Conservation (phyloP, 208 protist species). For the Zelonia costaricensis region DNA sequence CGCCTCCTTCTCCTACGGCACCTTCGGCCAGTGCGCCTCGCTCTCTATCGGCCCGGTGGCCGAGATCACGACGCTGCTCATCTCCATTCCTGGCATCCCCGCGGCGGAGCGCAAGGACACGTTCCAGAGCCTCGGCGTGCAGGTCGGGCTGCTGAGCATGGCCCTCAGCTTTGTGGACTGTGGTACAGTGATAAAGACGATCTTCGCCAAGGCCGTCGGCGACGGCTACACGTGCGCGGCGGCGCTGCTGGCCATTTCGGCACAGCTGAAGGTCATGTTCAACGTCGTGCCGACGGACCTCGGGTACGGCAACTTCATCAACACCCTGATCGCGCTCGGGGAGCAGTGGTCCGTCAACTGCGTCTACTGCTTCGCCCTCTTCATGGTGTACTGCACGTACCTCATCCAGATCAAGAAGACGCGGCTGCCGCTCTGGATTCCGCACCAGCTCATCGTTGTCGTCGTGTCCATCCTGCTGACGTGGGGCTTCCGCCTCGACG, state of each 20-base stretch:
- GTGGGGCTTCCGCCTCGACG: slow-evolving; percentile 30
- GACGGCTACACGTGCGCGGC: slow-evolving; percentile 64
- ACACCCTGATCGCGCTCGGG: slow-evolving; percentile 33
- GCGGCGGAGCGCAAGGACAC: slow-evolving; percentile 22
- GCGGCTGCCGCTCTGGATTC: slow-evolving; percentile 48
- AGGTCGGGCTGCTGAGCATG: slow-evolving; percentile 50
- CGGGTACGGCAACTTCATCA: slow-evolving; percentile 36
- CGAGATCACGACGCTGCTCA: slow-evolving; percentile 57
- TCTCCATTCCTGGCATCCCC: slow-evolving; percentile 44
- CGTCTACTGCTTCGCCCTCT: slow-evolving; percentile 50
- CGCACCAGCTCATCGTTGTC: slow-evolving; percentile 65
- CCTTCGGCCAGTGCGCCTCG: slow-evolving; percentile 43
- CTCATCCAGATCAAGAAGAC: slow-evolving; percentile 53
- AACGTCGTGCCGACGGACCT: slow-evolving; percentile 35
- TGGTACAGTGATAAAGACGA: slow-evolving; percentile 55
- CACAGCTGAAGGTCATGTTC: slow-evolving; percentile 57
- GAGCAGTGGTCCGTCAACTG: slow-evolving; percentile 25
- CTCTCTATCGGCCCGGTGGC: slow-evolving; percentile 50
- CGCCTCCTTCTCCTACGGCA: slow-evolving; percentile 46
- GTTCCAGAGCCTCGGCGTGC: slow-evolving; percentile 46
- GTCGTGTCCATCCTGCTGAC: slow-evolving; percentile 52
- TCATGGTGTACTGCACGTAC: slow-evolving; percentile 45
- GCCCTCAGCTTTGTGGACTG: slow-evolving; percentile 51
- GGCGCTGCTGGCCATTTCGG: slow-evolving; percentile 41
- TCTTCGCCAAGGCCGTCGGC: slow-evolving; percentile 57